These are phyloP conservation scores for Cryptococcus depauperatus DNA, from an alignment of 1,284 basidiomycete genomes.

Conservation along the genomic window DNA sequence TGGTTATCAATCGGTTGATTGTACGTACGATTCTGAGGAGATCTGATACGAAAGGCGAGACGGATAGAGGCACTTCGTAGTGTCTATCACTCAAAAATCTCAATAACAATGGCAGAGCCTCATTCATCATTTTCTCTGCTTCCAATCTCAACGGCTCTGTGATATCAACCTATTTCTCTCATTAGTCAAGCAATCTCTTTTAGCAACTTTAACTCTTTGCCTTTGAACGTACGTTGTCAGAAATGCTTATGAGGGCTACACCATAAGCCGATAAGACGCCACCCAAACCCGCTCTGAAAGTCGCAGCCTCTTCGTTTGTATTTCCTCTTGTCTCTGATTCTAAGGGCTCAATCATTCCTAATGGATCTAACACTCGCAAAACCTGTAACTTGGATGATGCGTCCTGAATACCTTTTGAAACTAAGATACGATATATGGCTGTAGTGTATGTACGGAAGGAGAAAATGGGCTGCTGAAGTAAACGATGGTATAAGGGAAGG, in stretches of 20 bases:
- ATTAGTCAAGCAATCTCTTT: too few relatives aligned
- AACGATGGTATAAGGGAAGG: constrained; percentile 72
- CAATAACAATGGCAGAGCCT: constrained; percentile 72
- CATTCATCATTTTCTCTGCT: constrained; percentile 60
- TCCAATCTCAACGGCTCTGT: constrained; percentile 58
- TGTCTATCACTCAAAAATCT: constrained; percentile 83
- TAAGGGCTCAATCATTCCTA: constrained; percentile 67
- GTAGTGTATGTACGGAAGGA: constrained; percentile 73
- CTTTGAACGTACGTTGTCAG: constrained; percentile 59
- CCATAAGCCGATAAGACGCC: constrained; percentile 76
- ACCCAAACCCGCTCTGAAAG: constrained; percentile 82
- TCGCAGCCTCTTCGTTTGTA: constrained; percentile 66
- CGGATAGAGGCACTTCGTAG: constrained; percentile 74
- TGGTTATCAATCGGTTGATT: too few relatives aligned
- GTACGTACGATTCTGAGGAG: constrained; percentile 63
- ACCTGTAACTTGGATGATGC: constrained; percentile 83
- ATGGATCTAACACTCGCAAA: constrained; percentile 78
- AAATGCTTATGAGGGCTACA: constrained; percentile 72
- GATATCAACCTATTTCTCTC: constrained; percentile 2
- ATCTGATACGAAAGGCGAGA: constrained; percentile 70
- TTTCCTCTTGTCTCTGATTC: constrained; percentile 66
- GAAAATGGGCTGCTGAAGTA: constrained; percentile 72
- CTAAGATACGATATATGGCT: constrained; percentile 68
- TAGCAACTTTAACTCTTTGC: too few relatives aligned
- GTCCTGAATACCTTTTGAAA: constrained; percentile 89